Percentiles rank a stretch among this genome's conserved stretches.
These are phyloP conservation scores for Cryphonectria carpinicola DNA, from an alignment of 2,329 filamentous ascomycete species.

Conservation along the genomic window DNA sequence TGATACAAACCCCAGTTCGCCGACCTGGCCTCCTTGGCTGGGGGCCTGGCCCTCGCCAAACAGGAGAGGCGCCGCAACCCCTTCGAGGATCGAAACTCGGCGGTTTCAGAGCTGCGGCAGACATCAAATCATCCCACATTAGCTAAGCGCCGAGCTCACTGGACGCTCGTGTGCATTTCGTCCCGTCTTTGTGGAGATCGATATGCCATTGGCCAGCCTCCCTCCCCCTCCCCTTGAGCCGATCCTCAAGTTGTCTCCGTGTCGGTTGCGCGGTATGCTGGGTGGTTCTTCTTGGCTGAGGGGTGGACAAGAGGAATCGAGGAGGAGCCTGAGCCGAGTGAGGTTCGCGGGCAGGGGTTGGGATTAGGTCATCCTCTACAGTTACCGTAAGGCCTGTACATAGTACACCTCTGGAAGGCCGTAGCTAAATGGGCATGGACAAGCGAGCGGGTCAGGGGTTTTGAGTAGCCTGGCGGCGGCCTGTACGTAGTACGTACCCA, in stretches of 20 bases:
- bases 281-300: neutral
- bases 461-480: neutral
- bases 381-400: neutral
- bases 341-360: neutral
- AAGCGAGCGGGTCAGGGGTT: neutral
- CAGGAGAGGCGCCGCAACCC: conserved; percentile 21
- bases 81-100: conserved; percentile 34
- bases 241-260: conserved; percentile 3
- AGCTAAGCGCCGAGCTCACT: conserved; percentile 33
- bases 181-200: neutral
- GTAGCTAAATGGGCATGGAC: neutral
- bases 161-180: conserved; percentile 13
- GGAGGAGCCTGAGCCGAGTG: neutral
- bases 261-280: neutral
- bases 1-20: conserved; percentile 4
- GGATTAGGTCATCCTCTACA: neutral
- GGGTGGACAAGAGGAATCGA: neutral
- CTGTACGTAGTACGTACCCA: neutral
- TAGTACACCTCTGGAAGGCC: too few relatives aligned
- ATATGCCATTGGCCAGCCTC: neutral
- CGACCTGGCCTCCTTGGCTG: conserved; percentile 1
- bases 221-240: neutral
- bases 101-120: conserved; percentile 54
- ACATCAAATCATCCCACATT: conserved; percentile 41
- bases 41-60: conserved; percentile 11